These are phyloP conservation scores for Annulohypoxylon nitens DNA, from an alignment of 495 filamentous ascomycete species.

Conservation along the genomic window DNA sequence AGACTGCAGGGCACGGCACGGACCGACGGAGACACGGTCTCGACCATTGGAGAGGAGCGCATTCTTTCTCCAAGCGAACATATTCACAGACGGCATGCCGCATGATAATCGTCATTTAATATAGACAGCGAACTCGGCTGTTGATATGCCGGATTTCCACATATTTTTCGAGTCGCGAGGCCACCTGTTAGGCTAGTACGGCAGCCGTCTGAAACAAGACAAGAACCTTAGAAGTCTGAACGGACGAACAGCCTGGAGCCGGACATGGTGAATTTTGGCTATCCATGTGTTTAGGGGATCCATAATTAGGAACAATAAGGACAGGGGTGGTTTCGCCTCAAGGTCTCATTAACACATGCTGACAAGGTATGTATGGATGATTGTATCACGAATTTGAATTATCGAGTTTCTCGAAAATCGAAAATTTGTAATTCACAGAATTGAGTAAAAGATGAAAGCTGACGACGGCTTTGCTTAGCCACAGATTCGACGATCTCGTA, in stretches of 20 bases:
- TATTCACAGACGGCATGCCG: conserved; percentile 4
- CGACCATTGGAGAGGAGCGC: neutral
- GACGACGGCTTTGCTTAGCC: neutral
- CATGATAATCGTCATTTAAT: neutral
- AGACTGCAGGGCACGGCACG: conserved; percentile 1
- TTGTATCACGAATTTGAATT: neutral
- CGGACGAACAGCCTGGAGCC: conserved; percentile 1
- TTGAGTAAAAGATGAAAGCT: neutral
- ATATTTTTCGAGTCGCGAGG: conserved; percentile 20
- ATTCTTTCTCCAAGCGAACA: neutral
- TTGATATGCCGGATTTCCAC: conserved; percentile 18
- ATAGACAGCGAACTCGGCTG: neutral
- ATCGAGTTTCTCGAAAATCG: neutral
- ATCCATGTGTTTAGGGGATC: neutral
- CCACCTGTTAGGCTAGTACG: neutral
- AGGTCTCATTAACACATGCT: conserved; percentile 16
- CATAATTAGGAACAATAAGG: conserved; percentile 27
- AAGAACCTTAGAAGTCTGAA: conserved; percentile 10
- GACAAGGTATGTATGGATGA: neutral
- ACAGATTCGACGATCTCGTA: neutral
- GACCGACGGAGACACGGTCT: conserved; percentile 12
- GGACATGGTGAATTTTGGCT: neutral
- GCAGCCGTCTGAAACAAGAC: conserved; percentile 27
- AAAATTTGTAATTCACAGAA: neutral
- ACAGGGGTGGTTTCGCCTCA: conserved; percentile 29